Evolutionary conservation across 805 yeast species (phyloP).

Genomic region (Wickerhamiella slavikovae): DNA sequence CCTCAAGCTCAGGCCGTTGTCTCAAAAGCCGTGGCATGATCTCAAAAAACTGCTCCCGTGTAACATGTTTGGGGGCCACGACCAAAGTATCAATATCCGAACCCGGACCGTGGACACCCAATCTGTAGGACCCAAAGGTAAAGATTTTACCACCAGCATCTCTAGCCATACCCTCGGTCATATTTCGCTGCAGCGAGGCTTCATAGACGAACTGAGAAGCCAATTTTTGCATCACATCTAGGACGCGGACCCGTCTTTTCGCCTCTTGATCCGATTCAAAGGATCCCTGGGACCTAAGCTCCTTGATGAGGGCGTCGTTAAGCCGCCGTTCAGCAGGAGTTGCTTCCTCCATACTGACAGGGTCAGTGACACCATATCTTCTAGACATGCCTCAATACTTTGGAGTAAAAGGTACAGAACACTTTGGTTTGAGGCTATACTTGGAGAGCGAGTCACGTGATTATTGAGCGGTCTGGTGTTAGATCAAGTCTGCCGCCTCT

Average conservation of each 20-base stretch:
- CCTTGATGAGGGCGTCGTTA: conserved; percentile 59
- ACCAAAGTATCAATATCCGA: conserved; percentile 92
- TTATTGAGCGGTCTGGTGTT: too few species aligned
- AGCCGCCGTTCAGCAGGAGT: conserved; percentile 56
- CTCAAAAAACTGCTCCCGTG: conserved; percentile 71
- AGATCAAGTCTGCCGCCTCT: too few species aligned
- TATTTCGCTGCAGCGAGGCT: conserved; percentile 64
- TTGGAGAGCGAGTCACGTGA: too few species aligned
- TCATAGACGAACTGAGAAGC: conserved; percentile 64
- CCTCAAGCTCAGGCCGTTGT: conserved; percentile 64
- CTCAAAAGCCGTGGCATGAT: conserved; percentile 56
- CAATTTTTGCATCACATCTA: conserved; percentile 48
- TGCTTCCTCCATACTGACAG: conserved; percentile 72
- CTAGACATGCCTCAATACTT: conserved; percentile 4
- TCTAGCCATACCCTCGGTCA: conserved; percentile 93
- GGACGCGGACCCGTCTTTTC: conserved; percentile 52
- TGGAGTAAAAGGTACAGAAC: too few species aligned
- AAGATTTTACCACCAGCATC: conserved; percentile 98
- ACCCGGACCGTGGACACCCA: conserved; percentile 97
- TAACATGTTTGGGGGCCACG: conserved; percentile 93
- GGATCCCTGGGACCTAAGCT: conserved; percentile 63
- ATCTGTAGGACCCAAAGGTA: conserved; percentile 81
- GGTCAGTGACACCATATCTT: conserved; percentile 54
- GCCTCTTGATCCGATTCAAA: conserved; percentile 81
- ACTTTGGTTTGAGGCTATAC: too few species aligned